Evolutionary conservation across 176 grass and related monocot species (phyloP), one percentile per base, ranked within the genome.

Genomic region (Paspalum vaginatum): DNA sequence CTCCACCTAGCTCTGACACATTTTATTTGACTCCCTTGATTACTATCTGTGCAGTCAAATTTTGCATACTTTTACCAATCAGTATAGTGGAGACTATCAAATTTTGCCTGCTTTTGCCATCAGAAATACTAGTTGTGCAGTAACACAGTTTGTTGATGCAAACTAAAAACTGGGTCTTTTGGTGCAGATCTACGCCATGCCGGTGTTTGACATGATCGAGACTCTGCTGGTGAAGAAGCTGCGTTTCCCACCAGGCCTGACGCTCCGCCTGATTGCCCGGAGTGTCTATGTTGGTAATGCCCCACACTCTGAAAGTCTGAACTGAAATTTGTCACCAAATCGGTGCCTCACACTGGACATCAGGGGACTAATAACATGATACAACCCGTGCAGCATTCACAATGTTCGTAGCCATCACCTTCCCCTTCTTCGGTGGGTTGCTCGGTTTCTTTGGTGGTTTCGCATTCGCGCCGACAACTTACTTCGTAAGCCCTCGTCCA

Each of bases 191-290:
- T 97, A 92, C 50, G 94, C 94, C 11, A 97, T 97, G 89, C 91
- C 94, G 0, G 95, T 94, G 41, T 94, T 98, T 26, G 95, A 98
- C 81, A 98, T 98, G 95, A 87, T 98, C 16, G 95, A 98, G 70
- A 94, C 95, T 13, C 78, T 92, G 47, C 87, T 98, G 18, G 87
- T 98, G 75, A 98, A 94, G 74, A 92, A 92, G 44, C 32, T 98
- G 47, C 51, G n/a, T 2, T 92, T 94, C 64, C 45, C 77, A 2
- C 95, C 95, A 10, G 79, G 95, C 22, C 41, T 92, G 3, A 79
- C 32, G 2, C 90, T 98, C 63, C 95, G 95, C 18, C 48, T 98
- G 56, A 77, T 94, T 25, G 68, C 92, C 4, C 81, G 95, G 18
- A 84, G 80, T 0, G 0, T 83, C 62, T 98, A 98, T 26, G 95